Percentiles rank a stretch among this genome's conserved stretches.
Evolutionary conservation across 257 asterid species (phyloP).

Genomic region (Ballota nigra): DNA sequence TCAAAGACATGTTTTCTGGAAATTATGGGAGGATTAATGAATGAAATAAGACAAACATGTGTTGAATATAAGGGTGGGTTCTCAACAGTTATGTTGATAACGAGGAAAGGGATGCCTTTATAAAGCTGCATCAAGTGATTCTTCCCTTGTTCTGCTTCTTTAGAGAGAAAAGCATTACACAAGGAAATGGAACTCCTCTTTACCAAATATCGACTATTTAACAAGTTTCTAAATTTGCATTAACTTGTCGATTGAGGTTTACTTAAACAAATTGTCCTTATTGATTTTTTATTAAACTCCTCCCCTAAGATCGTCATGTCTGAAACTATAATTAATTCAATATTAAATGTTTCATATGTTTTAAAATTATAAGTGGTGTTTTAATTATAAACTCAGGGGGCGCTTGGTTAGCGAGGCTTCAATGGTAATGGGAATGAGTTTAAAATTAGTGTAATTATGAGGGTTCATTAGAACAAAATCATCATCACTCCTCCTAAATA

Average conservation of each 20-base stretch:
- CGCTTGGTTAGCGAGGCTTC: too few relatives aligned
- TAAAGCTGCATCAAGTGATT: conserved; percentile 34
- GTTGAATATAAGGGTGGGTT: conserved; percentile 2
- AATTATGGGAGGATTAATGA: not conserved
- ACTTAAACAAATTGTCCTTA: not conserved
- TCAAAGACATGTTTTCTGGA: conserved; percentile 31
- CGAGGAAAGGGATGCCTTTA: conserved; percentile 49
- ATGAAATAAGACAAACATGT: conserved; percentile 7
- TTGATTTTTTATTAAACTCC: not conserved
- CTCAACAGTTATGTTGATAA: conserved; percentile 3
- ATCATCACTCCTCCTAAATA: too few relatives aligned
- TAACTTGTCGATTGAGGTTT: conserved; percentile 1
- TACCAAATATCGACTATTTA: not conserved
- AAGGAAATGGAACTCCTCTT: conserved; percentile 5
- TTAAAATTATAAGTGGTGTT: too few relatives aligned
- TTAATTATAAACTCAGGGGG: too few relatives aligned
- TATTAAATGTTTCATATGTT: too few relatives aligned
- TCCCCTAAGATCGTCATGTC: too few relatives aligned
- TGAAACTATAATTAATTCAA: too few relatives aligned
- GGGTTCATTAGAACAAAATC: too few relatives aligned
- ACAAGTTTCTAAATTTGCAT: not conserved
- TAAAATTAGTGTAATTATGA: too few relatives aligned
- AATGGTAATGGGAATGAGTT: too few relatives aligned
- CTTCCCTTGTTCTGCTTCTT: conserved; percentile 33
- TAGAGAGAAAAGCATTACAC: conserved; percentile 34